Evolutionary conservation across 2,329 filamentous ascomycete genomes (phyloP), one percentile per base, ranked within the genome.

Genomic region (Trichothecium sympodiale): DNA sequence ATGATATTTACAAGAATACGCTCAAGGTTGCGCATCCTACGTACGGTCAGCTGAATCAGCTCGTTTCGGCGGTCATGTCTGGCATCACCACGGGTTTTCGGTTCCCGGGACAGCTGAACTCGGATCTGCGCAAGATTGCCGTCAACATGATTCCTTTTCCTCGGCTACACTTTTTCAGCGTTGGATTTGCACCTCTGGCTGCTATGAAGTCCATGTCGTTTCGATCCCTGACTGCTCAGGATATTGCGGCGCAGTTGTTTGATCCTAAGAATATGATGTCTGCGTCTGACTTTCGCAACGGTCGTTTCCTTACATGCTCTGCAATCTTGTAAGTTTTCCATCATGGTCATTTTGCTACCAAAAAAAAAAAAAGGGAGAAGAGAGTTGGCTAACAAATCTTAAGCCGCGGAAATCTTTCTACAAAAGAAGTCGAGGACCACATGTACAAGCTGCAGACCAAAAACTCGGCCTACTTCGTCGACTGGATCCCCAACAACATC

Each of bases 181-280:
- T 98, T 63, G 91, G 91, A 65, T 98, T 98, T 64, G 89, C 91
- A 66, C 91, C 91, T 61, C 78, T 98, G 57, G 96, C 91, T 64
- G 94, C 86, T 65, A 69, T 67, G 46, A 68, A 68, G 54, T 83
- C 89, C 50, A 67, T 91, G 76, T 86, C 84, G 52, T 98, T 96
- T 89, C 91, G 91, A 60, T 89, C 91, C 50, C 83, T 96, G 64
- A 88, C 82, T 57, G 91, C 98, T 43, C 89, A 91, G 39, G 91
- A 98, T 76, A 78, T 98, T 64, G 96, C 91, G 56, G 91, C 98
- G 75, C 91, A 98, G 69, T 96, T 98, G 87, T 98, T 94, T 75
- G 91, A 98, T 74, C 89, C 91, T 58, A 98, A 96, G 87, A 98
- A 98, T 82, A 98, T 98, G 89, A 98, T 98, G 91, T 91, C 91